A percentile compares a stretch with the other conserved stretches of the same genome.
Evolutionary conservation across 805 yeast genomes (phyloP).

Genomic region (Schwanniomyces pseudopolymorphus): DNA sequence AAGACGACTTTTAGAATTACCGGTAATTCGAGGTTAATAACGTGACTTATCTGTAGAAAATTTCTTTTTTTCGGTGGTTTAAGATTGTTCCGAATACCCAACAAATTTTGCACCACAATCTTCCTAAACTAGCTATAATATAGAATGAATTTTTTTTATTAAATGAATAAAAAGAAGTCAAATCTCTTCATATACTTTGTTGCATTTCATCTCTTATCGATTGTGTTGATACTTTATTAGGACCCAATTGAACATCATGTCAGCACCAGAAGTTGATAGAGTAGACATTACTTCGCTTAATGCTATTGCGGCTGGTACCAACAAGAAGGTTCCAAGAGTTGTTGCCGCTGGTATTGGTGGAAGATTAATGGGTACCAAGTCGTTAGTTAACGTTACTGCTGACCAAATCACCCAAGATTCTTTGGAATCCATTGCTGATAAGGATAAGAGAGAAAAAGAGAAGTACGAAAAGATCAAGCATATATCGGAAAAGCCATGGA

Average conservation of each 20-base stretch:
- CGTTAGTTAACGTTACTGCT: constrained; percentile 65
- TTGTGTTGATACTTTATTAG: background rate
- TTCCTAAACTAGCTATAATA: background rate
- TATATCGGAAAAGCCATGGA: constrained; percentile 80
- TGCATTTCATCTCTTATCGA: background rate
- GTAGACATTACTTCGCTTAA: constrained; percentile 71
- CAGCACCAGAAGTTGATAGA: constrained; percentile 15
- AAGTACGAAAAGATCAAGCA: constrained; percentile 47
- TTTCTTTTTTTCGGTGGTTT: background rate
- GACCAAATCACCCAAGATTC: constrained; percentile 57
- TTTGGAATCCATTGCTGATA: constrained; percentile 40
- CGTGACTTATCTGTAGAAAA: background rate
- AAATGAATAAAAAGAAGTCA: background rate
- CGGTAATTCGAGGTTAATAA: background rate
- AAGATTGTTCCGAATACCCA: background rate
- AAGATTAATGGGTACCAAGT: constrained; percentile 76
- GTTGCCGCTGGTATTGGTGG: constrained; percentile 81
- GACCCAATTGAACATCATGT: background rate
- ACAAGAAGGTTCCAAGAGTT: constrained; percentile 65
- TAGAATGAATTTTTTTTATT: background rate
- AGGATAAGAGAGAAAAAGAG: constrained; percentile 37
- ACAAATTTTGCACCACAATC: background rate
- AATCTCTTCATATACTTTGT: background rate
- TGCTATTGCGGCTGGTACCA: constrained; percentile 79
- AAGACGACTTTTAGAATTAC: too few species aligned